phyloP scores from a whole-genome alignment of 805 yeast genomes.

The Pichia californica region DNA sequence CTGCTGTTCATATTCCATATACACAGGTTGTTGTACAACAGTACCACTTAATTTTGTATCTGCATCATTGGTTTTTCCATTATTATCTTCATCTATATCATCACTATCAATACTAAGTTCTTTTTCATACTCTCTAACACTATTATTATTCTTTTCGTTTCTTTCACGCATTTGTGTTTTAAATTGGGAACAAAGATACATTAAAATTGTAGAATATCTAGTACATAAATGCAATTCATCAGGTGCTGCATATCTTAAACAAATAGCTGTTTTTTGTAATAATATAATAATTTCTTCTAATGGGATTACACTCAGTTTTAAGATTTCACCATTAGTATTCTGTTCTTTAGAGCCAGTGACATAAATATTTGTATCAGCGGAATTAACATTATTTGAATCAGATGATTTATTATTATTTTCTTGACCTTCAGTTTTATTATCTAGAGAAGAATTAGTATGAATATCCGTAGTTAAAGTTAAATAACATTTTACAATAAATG shows the following conservation, averaged over 20 bases:
- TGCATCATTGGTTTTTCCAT: neutral
- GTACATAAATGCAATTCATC: conserved; percentile 84
- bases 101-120: conserved; percentile 4
- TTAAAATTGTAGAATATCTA: conserved; percentile 67
- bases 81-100: conserved; percentile 1
- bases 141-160: conserved; percentile 7
- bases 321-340: conserved; percentile 18
- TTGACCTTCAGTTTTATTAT: neutral
- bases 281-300: conserved; percentile 62
- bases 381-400: neutral
- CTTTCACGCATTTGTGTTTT: conserved; percentile 34
- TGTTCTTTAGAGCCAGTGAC: neutral
- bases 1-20: too few species aligned
- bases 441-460: conserved; percentile 10
- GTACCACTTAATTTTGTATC: too few species aligned
- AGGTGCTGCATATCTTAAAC: conserved; percentile 76
- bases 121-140: conserved; percentile 12
- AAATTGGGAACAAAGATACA: conserved; percentile 74
- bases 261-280: conserved; percentile 66
- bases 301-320: conserved; percentile 59
- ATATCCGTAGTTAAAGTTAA: conserved; percentile 45
- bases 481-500: conserved; percentile 83
- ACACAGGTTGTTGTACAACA: too few species aligned
- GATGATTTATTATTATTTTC: neutral
- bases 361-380: neutral